Evolutionary conservation across 176 grass and related monocot species (phyloP).

Genomic region (Paspalum vaginatum): DNA sequence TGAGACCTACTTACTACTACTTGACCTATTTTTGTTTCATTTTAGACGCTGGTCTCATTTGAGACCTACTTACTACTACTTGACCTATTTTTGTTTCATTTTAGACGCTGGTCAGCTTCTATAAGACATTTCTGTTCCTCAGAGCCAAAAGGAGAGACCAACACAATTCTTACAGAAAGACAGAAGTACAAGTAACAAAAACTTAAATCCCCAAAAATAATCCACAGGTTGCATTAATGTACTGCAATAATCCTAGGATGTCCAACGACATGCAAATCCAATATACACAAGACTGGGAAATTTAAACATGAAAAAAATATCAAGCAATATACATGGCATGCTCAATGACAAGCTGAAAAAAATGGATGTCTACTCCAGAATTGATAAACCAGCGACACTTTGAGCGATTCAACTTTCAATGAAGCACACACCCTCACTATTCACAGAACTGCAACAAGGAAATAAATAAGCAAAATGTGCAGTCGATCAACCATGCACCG

Average conservation of each 20-base stretch:
- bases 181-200: background rate
- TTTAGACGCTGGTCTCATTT: background rate
- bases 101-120: background rate
- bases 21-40: background rate
- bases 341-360: slow-evolving; percentile 59
- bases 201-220: slow-evolving; percentile 33
- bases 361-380: slow-evolving; percentile 56
- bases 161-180: background rate
- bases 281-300: slow-evolving; percentile 68
- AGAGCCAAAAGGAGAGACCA: background rate
- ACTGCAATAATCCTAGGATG: slow-evolving; percentile 47
- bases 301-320: slow-evolving; percentile 46
- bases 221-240: slow-evolving; percentile 41
- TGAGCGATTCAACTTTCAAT: slow-evolving; percentile 61
- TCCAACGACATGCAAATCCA: slow-evolving; percentile 39
- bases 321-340: slow-evolving; percentile 69
- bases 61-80: background rate
- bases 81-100: background rate
- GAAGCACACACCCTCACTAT: slow-evolving; percentile 74
- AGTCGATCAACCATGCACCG: slow-evolving; percentile 62
- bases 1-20: background rate
- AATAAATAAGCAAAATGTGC: slow-evolving; percentile 56
- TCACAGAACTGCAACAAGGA: slow-evolving; percentile 62
- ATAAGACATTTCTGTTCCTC: background rate
- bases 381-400: slow-evolving; percentile 45